phyloP scores from a whole-genome alignment of 1,139 yeast genomes.

The Pneumocystis canis region DNA sequence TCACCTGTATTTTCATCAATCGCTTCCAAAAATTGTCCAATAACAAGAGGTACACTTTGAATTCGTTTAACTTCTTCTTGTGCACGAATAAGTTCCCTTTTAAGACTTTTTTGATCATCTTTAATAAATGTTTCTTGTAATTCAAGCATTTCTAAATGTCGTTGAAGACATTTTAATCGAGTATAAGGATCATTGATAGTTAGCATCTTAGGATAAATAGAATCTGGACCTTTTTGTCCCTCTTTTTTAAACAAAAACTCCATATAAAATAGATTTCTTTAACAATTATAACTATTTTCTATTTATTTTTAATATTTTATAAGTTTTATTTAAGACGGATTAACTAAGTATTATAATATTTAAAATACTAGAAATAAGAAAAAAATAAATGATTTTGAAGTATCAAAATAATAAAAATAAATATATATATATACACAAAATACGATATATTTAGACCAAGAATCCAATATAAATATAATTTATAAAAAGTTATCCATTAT shows the following conservation, averaged over 20 bases:
- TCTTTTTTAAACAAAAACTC: background rate
- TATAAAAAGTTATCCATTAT: background rate
- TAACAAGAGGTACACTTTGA: conserved; percentile 92
- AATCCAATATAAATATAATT: background rate
- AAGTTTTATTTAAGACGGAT: background rate
- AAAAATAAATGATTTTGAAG: background rate
- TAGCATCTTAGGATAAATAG: background rate
- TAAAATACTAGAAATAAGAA: no score
- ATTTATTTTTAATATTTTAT: background rate
- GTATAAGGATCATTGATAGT: conserved; percentile 51
- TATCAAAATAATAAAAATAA: background rate
- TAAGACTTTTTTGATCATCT: conserved; percentile 93
- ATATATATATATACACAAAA: background rate
- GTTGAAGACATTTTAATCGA: conserved; percentile 71
- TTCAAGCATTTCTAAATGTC: conserved; percentile 66
- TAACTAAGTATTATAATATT: background rate
- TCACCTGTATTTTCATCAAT: conserved; percentile 84
- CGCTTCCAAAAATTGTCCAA: conserved; percentile 95
- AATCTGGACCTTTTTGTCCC: background rate
- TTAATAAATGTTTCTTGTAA: conserved; percentile 87
- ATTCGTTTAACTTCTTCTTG: conserved; percentile 97
- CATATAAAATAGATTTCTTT: background rate
- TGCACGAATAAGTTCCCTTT: conserved; percentile 85
- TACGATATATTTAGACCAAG: background rate
- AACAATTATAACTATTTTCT: background rate